A percentile compares a stretch with the other conserved stretches of the same genome.
Conservation (phyloP, 768 basidiomycete genomes). For the Lactarius evosmus region DNA sequence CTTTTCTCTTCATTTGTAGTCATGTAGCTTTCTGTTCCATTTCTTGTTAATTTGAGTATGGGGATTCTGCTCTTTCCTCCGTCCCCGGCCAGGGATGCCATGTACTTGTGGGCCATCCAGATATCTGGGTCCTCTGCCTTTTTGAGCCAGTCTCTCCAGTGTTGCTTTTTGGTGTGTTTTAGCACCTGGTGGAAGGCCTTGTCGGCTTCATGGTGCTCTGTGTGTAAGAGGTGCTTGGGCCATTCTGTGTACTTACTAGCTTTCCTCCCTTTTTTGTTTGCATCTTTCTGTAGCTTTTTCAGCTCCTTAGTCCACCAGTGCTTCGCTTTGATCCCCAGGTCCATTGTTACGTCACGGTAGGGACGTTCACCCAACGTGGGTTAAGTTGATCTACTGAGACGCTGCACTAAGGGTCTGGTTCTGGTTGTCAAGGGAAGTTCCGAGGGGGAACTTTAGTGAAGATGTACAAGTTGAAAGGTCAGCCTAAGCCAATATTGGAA, state of each 20-base stretch:
- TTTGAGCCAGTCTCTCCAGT: slow-evolving; percentile 33
- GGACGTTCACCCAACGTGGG: too few relatives aligned
- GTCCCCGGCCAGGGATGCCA: slow-evolving; percentile 15
- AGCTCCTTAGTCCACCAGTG: slow-evolving; percentile 18
- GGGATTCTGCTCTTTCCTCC: slow-evolving; percentile 29
- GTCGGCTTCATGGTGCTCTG: neutral
- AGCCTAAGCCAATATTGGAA: too few relatives aligned
- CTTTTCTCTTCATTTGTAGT: slow-evolving; percentile 26
- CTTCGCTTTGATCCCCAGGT: neutral
- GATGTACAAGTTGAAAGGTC: too few relatives aligned
- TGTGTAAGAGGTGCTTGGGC: slow-evolving; percentile 11
- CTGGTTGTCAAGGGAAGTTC: too few relatives aligned
- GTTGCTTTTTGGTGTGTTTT: slow-evolving; percentile 26
- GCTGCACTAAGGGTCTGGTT: too few relatives aligned
- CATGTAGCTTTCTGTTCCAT: neutral
- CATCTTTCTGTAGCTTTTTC: neutral
- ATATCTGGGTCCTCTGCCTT: slow-evolving; percentile 18
- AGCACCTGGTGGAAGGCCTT: slow-evolving; percentile 27
- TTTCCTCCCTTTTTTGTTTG: neutral
- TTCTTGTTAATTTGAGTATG: neutral
- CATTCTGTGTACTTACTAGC: neutral
- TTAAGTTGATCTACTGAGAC: too few relatives aligned
- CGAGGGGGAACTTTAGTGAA: too few relatives aligned
- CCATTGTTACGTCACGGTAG: too few relatives aligned
- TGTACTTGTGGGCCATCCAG: slow-evolving; percentile 28